These are phyloP conservation scores for Camellia granthamiana DNA, from an alignment of 148 eudicot species.

Conservation along the genomic window DNA sequence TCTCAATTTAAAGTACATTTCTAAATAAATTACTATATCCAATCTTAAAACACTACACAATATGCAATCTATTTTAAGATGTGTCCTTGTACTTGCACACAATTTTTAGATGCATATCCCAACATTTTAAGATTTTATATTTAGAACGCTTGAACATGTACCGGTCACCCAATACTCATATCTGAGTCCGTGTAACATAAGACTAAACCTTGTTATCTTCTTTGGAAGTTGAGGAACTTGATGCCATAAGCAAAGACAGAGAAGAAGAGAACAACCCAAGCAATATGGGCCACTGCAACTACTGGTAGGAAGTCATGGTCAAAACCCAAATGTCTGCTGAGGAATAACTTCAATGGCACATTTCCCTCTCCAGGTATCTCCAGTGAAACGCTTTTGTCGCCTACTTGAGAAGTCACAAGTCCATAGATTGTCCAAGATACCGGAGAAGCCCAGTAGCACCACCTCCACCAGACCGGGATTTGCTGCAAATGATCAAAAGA, in stretches of 20 bases:
- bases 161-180: too few relatives aligned
- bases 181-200: too few relatives aligned
- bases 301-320: slow-evolving; percentile 45
- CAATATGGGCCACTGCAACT: slow-evolving; percentile 45
- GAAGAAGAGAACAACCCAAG: slow-evolving; percentile 46
- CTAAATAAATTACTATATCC: too few relatives aligned
- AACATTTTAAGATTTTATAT: too few relatives aligned
- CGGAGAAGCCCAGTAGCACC: slow-evolving; percentile 71
- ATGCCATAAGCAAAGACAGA: slow-evolving; percentile 55
- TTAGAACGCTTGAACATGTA: too few relatives aligned
- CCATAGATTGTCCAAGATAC: slow-evolving; percentile 73
- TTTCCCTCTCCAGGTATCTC: slow-evolving; percentile 39
- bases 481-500: slow-evolving; percentile 33
- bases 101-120: too few relatives aligned
- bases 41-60: too few relatives aligned
- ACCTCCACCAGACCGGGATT: slow-evolving; percentile 84
- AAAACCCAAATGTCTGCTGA: slow-evolving; percentile 40
- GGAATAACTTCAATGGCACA: slow-evolving; percentile 30
- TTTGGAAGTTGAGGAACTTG: slow-evolving; percentile 58
- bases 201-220: slow-evolving; percentile 24
- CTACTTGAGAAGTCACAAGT: slow-evolving; percentile 50
- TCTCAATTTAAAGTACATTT: too few relatives aligned
- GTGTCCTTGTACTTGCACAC: too few relatives aligned
- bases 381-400: slow-evolving; percentile 28
- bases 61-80: too few relatives aligned